Percentiles rank a stretch among this genome's conserved stretches.
These are phyloP conservation scores for Skeletonema menzelii DNA, from an alignment of 108 stramenopile species.

Conservation along the genomic window DNA sequence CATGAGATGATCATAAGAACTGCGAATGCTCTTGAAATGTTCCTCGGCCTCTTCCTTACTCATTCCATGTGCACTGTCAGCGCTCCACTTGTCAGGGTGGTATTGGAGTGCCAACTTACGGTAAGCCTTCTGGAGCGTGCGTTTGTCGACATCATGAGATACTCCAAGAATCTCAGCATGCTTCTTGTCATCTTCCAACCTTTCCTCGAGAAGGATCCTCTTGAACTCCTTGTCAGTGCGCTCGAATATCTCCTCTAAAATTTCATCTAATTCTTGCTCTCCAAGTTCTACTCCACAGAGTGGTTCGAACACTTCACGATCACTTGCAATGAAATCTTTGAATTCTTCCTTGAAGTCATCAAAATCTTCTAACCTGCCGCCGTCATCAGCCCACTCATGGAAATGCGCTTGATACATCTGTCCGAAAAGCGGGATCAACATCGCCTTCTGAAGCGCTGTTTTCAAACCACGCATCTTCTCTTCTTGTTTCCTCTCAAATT, in stretches of 20 bases:
- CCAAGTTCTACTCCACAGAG: not conserved
- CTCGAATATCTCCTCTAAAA: not conserved
- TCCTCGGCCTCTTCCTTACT: slow-evolving; percentile 35
- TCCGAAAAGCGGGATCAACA: not conserved
- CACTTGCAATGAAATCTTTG: not conserved
- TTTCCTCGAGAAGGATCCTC: not conserved
- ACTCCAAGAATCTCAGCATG: slow-evolving; percentile 6
- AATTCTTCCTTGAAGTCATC: not conserved
- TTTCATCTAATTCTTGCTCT: not conserved
- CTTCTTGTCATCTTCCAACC: slow-evolving; percentile 3
- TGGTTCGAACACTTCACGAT: not conserved
- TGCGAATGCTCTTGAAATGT: slow-evolving; percentile 24
- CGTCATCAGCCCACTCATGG: not conserved
- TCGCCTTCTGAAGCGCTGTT: not conserved
- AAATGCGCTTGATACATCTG: not conserved
- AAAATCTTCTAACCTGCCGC: not conserved
- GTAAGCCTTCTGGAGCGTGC: not conserved
- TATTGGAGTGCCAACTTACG: slow-evolving; percentile 7
- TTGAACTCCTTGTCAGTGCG: not conserved
- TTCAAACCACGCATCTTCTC: not conserved
- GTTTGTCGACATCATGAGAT: slow-evolving; percentile 1
- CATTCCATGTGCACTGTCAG: slow-evolving; percentile 2
- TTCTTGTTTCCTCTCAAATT: not conserved
- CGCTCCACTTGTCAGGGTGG: slow-evolving; percentile 23
- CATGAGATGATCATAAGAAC: slow-evolving; percentile 16